phyloP scores from a whole-genome alignment of 2,329 filamentous ascomycete species.

The Pseudogymnoascus sp. region DNA sequence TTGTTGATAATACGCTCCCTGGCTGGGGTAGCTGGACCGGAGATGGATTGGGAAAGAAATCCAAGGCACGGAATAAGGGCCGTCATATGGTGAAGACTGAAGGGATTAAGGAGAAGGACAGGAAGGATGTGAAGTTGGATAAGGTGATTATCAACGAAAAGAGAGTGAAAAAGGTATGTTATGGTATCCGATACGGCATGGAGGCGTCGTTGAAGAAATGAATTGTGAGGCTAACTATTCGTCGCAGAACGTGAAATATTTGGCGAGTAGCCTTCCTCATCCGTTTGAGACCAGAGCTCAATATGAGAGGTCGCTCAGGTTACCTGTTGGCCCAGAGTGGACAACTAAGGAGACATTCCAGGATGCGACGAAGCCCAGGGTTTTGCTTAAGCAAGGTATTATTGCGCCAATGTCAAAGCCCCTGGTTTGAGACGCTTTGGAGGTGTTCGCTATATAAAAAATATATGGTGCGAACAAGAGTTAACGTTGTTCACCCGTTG shows the following conservation, averaged over 20 bases:
- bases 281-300: constrained; percentile 81
- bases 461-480: neutral
- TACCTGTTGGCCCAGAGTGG: constrained; percentile 92
- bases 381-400: constrained; percentile 84
- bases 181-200: neutral
- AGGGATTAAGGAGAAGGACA: constrained; percentile 67
- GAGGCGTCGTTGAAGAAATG: neutral
- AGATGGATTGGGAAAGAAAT: constrained; percentile 66
- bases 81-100: constrained; percentile 58
- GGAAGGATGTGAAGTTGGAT: constrained; percentile 75
- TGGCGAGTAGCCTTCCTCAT: constrained; percentile 77
- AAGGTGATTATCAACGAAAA: constrained; percentile 92
- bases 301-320: constrained; percentile 79
- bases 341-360: constrained; percentile 94
- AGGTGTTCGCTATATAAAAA: neutral
- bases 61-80: constrained; percentile 55
- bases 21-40: constrained; percentile 94
- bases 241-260: constrained; percentile 70
- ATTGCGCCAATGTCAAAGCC: constrained; percentile 85
- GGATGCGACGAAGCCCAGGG: constrained; percentile 76
- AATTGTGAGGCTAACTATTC: neutral
- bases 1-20: constrained; percentile 75
- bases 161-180: constrained; percentile 69
- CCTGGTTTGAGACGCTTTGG: constrained; percentile 12
- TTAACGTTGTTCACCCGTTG: neutral